phyloP scores from a whole-genome alignment of 495 filamentous ascomycete species.

The Parathielavia appendiculata region DNA sequence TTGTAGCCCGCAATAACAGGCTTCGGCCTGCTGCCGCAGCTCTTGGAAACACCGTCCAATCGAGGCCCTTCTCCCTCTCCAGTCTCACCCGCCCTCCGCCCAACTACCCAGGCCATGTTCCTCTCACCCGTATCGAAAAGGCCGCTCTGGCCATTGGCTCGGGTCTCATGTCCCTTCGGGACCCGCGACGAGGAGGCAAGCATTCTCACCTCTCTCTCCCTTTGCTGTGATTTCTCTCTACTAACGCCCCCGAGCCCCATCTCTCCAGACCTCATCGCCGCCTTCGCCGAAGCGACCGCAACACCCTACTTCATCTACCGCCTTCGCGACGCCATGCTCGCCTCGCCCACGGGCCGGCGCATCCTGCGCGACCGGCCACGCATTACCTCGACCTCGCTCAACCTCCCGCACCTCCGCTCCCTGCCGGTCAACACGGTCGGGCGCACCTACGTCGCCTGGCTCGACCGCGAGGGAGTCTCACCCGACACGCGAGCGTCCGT shows the following conservation, averaged over 20 bases:
- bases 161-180: conserved; percentile 68
- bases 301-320: conserved; percentile 93
- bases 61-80: conserved; percentile 67
- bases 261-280: conserved; percentile 76
- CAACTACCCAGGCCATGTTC: conserved; percentile 88
- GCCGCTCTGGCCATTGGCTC: conserved; percentile 75
- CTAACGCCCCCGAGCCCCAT: conserved; percentile 8
- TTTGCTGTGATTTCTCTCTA: background rate
- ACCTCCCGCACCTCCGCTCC: conserved; percentile 61
- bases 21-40: conserved; percentile 4
- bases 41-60: background rate
- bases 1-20: conserved; percentile 16
- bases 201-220: background rate
- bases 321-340: conserved; percentile 87
- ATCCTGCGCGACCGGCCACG: conserved; percentile 88
- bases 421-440: conserved; percentile 75
- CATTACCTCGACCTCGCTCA: conserved; percentile 73
- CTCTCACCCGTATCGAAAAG: conserved; percentile 72
- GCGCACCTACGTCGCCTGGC: conserved; percentile 77
- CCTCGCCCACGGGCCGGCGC: conserved; percentile 73
- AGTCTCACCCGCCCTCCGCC: conserved; percentile 74
- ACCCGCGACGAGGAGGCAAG: conserved; percentile 72
- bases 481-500: conserved; percentile 82
- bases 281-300: conserved; percentile 87
- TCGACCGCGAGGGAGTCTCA: conserved; percentile 85